Evolutionary conservation across 2,329 filamentous ascomycete genomes (phyloP).

Genomic region (Beauveria brongniartii): DNA sequence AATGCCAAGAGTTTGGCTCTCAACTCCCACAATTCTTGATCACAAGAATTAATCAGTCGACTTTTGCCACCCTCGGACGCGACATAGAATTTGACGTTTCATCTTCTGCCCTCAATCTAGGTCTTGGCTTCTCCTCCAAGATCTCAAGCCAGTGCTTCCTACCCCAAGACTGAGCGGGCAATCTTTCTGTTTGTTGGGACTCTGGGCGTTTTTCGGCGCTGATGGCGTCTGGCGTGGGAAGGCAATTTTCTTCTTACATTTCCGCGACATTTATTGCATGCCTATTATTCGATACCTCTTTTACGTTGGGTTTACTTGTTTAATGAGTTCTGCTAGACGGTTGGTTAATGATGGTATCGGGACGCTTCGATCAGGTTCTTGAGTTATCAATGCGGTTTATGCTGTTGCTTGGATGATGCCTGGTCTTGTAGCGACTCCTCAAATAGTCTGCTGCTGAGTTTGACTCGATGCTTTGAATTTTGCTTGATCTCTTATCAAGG

Average conservation of each 20-base stretch:
- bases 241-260: not conserved
- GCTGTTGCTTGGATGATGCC: not conserved
- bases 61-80: not conserved
- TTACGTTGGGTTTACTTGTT: conserved; percentile 2
- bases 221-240: conserved; percentile 10
- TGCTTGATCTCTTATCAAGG: not conserved
- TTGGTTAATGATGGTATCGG: conserved; percentile 4
- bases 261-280: conserved; percentile 5
- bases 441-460: not conserved
- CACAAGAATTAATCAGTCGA: not conserved
- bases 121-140: not conserved
- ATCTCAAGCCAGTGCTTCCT: not conserved
- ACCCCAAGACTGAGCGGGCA: not conserved
- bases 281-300: conserved; percentile 10
- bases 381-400: not conserved
- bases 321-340: not conserved
- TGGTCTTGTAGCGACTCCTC: not conserved
- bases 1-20: not conserved
- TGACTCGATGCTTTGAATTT: not conserved
- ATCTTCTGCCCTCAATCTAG: not conserved
- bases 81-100: not conserved
- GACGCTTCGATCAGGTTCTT: not conserved
- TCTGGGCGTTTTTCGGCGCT: conserved; percentile 3
- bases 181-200: not conserved
- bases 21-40: not conserved